Percentiles rank a stretch among this genome's conserved stretches.
phyloP scores from a whole-genome alignment of 2,329 filamentous ascomycete genomes.

The Trichoderma sp. region DNA sequence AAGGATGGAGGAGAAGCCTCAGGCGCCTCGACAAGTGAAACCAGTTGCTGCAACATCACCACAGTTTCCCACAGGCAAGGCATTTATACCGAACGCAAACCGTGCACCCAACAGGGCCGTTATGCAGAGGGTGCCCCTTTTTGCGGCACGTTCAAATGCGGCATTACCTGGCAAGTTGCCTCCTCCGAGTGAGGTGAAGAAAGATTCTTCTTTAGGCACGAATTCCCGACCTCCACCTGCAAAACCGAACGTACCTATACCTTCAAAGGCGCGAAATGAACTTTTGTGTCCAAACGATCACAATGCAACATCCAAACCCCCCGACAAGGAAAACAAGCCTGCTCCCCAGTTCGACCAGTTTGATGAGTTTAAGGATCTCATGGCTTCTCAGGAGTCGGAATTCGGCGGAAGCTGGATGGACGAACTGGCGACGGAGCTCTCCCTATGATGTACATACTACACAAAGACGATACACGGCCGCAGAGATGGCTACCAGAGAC shows the following conservation, averaged over 20 bases:
- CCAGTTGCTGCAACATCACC: neutral
- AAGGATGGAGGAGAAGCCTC: neutral
- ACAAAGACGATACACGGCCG: neutral
- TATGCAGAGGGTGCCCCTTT: neutral
- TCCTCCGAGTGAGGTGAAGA: neutral
- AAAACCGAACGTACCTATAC: neutral
- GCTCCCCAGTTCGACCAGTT: slow-evolving; percentile 11
- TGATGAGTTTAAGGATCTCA: neutral
- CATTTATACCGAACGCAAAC: neutral
- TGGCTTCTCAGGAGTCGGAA: slow-evolving; percentile 44
- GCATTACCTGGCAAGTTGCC: neutral
- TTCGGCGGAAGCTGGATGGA: slow-evolving; percentile 47
- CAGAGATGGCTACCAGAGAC: neutral
- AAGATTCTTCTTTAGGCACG: neutral
- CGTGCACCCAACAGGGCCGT: neutral
- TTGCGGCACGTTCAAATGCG: neutral
- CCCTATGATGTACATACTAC: slow-evolving; percentile 28
- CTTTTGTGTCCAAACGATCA: neutral
- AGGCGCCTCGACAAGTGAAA: neutral
- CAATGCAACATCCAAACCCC: neutral
- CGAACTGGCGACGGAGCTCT: slow-evolving; percentile 40
- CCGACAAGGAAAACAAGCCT: slow-evolving; percentile 36
- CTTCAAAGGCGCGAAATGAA: neutral
- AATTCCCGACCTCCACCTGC: neutral
- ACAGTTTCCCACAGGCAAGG: neutral